Evolutionary conservation across 176 grass and related monocot species (phyloP), one percentile per base, ranked within the genome.

Genomic region (Rhipidocladum racemiflorum): DNA sequence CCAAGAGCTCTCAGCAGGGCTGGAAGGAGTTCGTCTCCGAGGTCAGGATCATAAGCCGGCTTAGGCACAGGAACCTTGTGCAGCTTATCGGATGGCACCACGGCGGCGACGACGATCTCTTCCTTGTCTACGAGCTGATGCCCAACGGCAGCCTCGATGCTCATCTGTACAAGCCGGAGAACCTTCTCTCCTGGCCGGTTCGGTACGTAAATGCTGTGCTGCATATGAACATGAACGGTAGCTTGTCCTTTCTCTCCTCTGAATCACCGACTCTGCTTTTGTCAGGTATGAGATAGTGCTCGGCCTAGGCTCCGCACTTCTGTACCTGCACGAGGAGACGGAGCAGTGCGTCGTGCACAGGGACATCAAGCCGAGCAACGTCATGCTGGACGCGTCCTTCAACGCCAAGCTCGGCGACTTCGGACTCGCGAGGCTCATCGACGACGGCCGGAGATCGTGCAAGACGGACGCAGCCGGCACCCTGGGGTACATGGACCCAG

Each of bases 21-120:
- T 73, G 66, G 70, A 89, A 91, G 60, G 87, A 91, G 84, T 91
- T 78, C 36, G 72, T 72, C 67, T 50, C 89, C 0, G 92, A 94
- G 86, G 81, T 91, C 32, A 34, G 32, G 32, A 34, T 34, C 32
- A 34, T 34, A 34, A 34, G 32, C 32, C 32, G 32, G 32, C 51
- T 90, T 30, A 25, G 83, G 9, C 88, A 90, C 48, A 66, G 74
- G 10, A 80, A 87, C 34, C 72, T 86, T 1, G 83, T 90, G 24
- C 72, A 73, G 68, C 66, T 90, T 3, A 8, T 82, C 10, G 74
- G 74, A 0, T 76, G 74, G 74, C 61, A 35, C 3, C 54, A 76
- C 23, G 61, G 54, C 35, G 5, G 7, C 0, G 76, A 29, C 18
- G 67, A 51, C 6, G 72, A 72, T 24, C 54, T 86, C 9, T 82